phyloP scores from a whole-genome alignment of 371 early-diverging fungal species.

The Rhizopus sp. region DNA sequence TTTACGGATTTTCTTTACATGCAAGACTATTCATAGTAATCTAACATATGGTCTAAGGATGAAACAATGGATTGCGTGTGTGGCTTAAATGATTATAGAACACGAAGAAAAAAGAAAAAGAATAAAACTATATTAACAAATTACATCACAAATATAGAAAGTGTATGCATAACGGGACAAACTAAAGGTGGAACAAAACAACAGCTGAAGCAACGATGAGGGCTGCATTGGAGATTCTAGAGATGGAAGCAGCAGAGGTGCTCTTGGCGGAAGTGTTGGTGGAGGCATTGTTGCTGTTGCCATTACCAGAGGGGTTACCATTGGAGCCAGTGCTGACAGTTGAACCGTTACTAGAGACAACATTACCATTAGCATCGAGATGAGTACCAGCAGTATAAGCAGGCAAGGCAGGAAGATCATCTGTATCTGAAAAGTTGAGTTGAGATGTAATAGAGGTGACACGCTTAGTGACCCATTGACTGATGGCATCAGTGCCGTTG shows the following conservation, averaged over 20 bases:
- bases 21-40: too few species aligned
- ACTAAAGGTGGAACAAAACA: neutral
- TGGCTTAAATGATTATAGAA: too few species aligned
- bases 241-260: neutral
- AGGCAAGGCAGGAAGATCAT: constrained; percentile 42
- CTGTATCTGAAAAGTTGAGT: constrained; percentile 34
- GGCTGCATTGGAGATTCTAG: neutral
- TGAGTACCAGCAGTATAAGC: constrained; percentile 33
- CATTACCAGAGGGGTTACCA: neutral
- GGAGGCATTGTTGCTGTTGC: neutral
- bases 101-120: too few species aligned
- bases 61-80: too few species aligned
- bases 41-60: too few species aligned
- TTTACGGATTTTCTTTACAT: too few species aligned
- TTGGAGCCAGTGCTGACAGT: constrained; percentile 4
- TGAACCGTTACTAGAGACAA: constrained; percentile 12
- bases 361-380: constrained; percentile 32
- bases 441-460: constrained; percentile 32
- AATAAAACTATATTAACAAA: too few species aligned
- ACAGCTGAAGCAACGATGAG: neutral
- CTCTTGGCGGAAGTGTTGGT: neutral
- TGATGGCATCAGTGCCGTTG: constrained; percentile 29
- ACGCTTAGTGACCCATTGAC: constrained; percentile 39
- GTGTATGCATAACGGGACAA: too few species aligned
- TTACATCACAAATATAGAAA: too few species aligned